A percentile compares a stretch with the other conserved stretches of the same genome.
These are phyloP conservation scores for Actinomortierella ambigua DNA, from an alignment of 371 early-diverging fungal species.

Conservation along the genomic window DNA sequence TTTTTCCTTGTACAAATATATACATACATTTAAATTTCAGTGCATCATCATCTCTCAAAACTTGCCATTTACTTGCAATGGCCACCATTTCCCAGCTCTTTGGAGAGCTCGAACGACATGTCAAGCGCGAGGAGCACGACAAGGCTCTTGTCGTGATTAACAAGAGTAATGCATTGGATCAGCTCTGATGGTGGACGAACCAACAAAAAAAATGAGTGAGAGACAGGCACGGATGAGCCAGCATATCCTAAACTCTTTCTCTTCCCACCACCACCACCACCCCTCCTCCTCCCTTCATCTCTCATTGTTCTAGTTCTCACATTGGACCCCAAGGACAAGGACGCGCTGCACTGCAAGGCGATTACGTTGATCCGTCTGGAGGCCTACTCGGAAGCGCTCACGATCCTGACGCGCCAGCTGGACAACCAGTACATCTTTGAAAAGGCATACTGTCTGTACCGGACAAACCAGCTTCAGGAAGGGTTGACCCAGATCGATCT, in stretches of 20 bases:
- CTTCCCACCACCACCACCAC: not conserved
- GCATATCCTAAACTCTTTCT: too few relatives aligned
- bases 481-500: slow-evolving; percentile 56
- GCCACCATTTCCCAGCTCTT: slow-evolving; percentile 43
- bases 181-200: not conserved
- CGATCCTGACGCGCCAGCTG: slow-evolving; percentile 55
- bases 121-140: slow-evolving; percentile 46
- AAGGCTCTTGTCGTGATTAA: slow-evolving; percentile 32
- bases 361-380: slow-evolving; percentile 75
- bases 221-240: too few relatives aligned
- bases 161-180: slow-evolving; percentile 29
- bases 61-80: slow-evolving; percentile 1
- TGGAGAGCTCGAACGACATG: slow-evolving; percentile 44
- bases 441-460: slow-evolving; percentile 77
- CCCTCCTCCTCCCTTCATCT: not conserved
- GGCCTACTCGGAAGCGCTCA: slow-evolving; percentile 66
- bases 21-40: too few relatives aligned
- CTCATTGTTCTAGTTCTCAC: slow-evolving; percentile 47
- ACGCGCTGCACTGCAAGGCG: slow-evolving; percentile 65
- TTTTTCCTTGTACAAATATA: too few relatives aligned
- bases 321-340: slow-evolving; percentile 53
- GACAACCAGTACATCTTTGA: slow-evolving; percentile 61
- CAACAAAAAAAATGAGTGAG: too few relatives aligned
- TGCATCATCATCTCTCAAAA: too few relatives aligned
- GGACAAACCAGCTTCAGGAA: slow-evolving; percentile 61